A percentile compares a stretch with the other conserved stretches of the same genome.
Evolutionary conservation across 2,329 filamentous ascomycete genomes (phyloP).

Genomic region (Phoma herbarum): DNA sequence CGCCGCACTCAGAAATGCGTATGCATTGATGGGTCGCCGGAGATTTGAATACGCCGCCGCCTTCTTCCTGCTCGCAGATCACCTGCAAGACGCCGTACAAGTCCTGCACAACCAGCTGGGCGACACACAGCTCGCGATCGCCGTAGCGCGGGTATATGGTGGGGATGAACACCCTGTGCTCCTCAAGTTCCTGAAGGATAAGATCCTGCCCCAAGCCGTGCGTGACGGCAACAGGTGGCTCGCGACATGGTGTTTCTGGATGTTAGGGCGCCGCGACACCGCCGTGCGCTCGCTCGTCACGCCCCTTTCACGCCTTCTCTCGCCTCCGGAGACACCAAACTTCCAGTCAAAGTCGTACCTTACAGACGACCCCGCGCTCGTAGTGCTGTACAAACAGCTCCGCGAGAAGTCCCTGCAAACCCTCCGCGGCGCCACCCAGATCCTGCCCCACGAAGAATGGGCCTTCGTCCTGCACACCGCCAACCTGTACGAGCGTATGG

Average conservation of each 20-base stretch:
- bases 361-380: conserved; percentile 87
- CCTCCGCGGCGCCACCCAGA: conserved; percentile 81
- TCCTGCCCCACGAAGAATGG: conserved; percentile 83
- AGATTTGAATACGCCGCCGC: conserved; percentile 94
- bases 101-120: conserved; percentile 87
- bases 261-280: conserved; percentile 82
- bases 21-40: conserved; percentile 88
- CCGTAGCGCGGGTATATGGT: conserved; percentile 86
- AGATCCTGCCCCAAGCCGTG: conserved; percentile 78
- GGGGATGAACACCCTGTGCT: conserved; percentile 82
- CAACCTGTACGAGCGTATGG: conserved; percentile 86
- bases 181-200: conserved; percentile 77
- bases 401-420: conserved; percentile 84
- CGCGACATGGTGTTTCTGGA: conserved; percentile 95
- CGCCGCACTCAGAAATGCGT: conserved; percentile 93
- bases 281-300: conserved; percentile 85
- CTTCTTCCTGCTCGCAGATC: conserved; percentile 91
- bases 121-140: conserved; percentile 88
- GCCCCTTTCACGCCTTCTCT: conserved; percentile 77
- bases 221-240: conserved; percentile 90
- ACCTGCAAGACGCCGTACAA: conserved; percentile 82
- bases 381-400: conserved; percentile 87
- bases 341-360: conserved; percentile 81
- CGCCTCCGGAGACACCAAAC: conserved; percentile 72
- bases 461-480: conserved; percentile 89